A percentile compares a stretch with the other conserved stretches of the same genome.
phyloP scores from a whole-genome alignment of 306 rosid species.

The Rosa lucieae region DNA sequence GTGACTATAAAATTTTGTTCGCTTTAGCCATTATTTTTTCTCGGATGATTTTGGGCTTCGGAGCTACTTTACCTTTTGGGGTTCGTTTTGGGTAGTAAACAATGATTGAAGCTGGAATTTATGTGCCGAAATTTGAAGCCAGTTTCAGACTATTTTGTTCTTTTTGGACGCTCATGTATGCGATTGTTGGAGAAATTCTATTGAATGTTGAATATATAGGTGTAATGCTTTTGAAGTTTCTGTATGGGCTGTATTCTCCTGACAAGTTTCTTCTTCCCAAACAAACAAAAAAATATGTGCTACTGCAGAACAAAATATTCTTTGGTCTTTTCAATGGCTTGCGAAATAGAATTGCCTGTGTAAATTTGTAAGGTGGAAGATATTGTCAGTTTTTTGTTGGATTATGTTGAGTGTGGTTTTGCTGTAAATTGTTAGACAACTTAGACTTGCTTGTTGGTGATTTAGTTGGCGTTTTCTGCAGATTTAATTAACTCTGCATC shows the following conservation, averaged over 20 bases:
- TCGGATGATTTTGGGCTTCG: background rate
- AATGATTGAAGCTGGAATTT: background rate
- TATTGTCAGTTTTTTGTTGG: slow-evolving; percentile 1
- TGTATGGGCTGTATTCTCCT: background rate
- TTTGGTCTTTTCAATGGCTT: background rate
- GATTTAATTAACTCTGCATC: background rate
- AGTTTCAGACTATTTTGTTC: background rate
- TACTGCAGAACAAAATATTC: background rate
- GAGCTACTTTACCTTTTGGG: background rate
- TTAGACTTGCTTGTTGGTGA: background rate
- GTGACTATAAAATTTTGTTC: background rate
- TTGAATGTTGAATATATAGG: background rate
- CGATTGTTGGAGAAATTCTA: background rate
- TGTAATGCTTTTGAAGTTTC: background rate
- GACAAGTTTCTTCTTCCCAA: background rate
- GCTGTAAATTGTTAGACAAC: background rate
- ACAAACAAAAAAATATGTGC: background rate
- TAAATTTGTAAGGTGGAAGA: background rate
- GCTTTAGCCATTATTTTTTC: background rate
- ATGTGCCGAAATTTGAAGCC: slow-evolving; percentile 1
- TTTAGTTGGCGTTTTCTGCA: background rate
- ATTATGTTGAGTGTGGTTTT: background rate
- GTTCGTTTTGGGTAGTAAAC: background rate
- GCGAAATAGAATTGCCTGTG: background rate
- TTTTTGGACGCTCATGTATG: background rate